Evolutionary conservation across 768 basidiomycete species (phyloP), one percentile per base, ranked within the genome.

Genomic region (Agaricus sinodeliciosus): DNA sequence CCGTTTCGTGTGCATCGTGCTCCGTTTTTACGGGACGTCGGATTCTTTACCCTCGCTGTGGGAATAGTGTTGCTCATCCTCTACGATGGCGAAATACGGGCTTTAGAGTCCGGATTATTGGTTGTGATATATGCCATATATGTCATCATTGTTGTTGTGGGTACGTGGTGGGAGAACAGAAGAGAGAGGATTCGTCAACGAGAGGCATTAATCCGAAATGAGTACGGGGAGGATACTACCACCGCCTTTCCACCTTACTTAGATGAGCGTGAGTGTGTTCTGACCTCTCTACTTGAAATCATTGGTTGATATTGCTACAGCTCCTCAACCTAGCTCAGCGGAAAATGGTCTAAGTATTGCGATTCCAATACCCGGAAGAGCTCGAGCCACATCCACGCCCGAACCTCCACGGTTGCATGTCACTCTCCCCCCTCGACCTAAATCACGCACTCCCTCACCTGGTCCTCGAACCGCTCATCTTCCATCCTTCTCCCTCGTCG

Each of bases 21-120:
- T 15, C 85, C 90, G 0, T 99, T 98, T 71, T 68, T 97, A 9
- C 86, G 96, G 36, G 96, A 99, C 66, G 89, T 95, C 28, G 85
- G 90, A 4, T 98, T 98, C 76, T 97, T 97, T 69, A 82, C 88
- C n/a, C 60, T 80, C 9, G 87, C 95, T 0, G 82, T 97, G 39
- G 49, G 68, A n/a, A 59, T 89, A n/a, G 73, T 96, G 1, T 74
- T 98, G 11, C 63, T 77, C 13, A 90, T 90, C 34, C 76, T 97
- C 7, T 79, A 76, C 63, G 96, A 99, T 63, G 82, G 85, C 4
- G 67, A 69, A 25, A 84, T 99, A 48, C 70, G 70, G 48, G 67
- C 72, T 6, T 84, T 80, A 78, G 96, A 99, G 66, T 83, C 93
- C 0, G 76, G 70, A 1, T 43, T 74, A 5, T 79, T 98, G 69